phyloP scores from a whole-genome alignment of 2,329 filamentous ascomycete species.

The Fulvia fulva region DNA sequence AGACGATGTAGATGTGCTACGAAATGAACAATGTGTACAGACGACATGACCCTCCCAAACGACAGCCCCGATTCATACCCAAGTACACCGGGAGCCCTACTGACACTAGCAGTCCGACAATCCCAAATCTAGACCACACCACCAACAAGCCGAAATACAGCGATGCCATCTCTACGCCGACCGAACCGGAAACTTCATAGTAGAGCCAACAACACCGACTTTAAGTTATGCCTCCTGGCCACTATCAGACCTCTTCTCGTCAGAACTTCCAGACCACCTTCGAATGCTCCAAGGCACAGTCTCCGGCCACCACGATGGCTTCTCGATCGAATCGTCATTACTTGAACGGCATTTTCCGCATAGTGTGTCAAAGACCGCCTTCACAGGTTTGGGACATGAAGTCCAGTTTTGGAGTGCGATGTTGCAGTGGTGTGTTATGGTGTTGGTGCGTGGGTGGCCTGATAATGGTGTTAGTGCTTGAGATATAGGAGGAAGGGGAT shows the following conservation, averaged over 20 bases:
- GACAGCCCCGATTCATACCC: too few species aligned
- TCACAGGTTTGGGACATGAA: neutral
- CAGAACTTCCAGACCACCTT: neutral
- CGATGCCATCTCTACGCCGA: too few species aligned
- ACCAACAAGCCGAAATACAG: too few species aligned
- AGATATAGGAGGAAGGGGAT: neutral
- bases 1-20: neutral
- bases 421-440: neutral
- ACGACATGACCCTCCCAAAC: too few species aligned
- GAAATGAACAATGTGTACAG: neutral
- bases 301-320: conserved; percentile 2
- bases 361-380: neutral
- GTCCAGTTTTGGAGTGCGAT: neutral
- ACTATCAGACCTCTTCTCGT: neutral
- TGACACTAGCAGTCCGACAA: too few species aligned
- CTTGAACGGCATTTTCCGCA: neutral
- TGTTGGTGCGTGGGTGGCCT: conserved; percentile 9
- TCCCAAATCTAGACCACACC: too few species aligned
- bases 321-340: neutral
- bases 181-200: too few species aligned
- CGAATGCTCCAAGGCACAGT: neutral
- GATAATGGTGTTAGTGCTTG: neutral
- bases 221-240: neutral
- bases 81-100: too few species aligned
- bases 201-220: neutral